phyloP scores from a whole-genome alignment of 1,284 basidiomycete genomes.

The Coniferiporia weirii region DNA sequence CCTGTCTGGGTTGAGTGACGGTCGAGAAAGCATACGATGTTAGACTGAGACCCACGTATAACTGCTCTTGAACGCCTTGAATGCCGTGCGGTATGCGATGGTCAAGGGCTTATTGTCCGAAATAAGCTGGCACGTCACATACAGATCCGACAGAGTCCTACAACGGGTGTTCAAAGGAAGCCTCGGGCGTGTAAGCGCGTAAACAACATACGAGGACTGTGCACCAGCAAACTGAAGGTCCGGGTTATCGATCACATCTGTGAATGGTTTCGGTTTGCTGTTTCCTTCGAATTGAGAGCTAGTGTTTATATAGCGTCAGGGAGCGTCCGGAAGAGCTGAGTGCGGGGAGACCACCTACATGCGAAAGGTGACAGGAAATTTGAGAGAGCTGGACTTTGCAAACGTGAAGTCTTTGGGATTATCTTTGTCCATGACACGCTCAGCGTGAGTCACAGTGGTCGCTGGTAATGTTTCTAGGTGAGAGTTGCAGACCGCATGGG shows the following conservation, averaged over 20 bases:
- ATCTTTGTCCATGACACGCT: slow-evolving; percentile 61
- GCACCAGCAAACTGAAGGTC: slow-evolving; percentile 75
- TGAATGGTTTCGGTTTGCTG: slow-evolving; percentile 63
- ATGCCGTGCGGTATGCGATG: slow-evolving; percentile 85
- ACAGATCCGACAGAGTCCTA: slow-evolving; percentile 83
- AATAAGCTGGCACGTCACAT: slow-evolving; percentile 86
- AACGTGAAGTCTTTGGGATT: slow-evolving; percentile 84
- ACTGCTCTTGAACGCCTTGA: slow-evolving; percentile 83
- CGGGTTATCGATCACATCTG: slow-evolving; percentile 72
- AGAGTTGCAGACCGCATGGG: not conserved
- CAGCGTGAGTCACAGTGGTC: not conserved
- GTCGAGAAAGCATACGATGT: not conserved
- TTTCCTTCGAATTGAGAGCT: slow-evolving; percentile 84
- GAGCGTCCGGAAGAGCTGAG: slow-evolving; percentile 14
- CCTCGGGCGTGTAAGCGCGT: slow-evolving; percentile 4
- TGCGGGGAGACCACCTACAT: slow-evolving; percentile 50
- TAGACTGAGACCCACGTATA: slow-evolving; percentile 55
- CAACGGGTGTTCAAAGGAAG: slow-evolving; percentile 22
- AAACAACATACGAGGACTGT: slow-evolving; percentile 55
- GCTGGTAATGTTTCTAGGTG: not conserved
- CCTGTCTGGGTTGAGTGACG: slow-evolving; percentile 35
- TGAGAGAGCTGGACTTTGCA: slow-evolving; percentile 82
- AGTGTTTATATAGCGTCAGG: slow-evolving; percentile 8
- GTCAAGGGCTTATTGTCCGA: slow-evolving; percentile 92
- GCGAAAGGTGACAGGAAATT: slow-evolving; percentile 80